Base-by-base conservation (phyloP, 805 yeast species). In the Candida ponderosae region DNA sequence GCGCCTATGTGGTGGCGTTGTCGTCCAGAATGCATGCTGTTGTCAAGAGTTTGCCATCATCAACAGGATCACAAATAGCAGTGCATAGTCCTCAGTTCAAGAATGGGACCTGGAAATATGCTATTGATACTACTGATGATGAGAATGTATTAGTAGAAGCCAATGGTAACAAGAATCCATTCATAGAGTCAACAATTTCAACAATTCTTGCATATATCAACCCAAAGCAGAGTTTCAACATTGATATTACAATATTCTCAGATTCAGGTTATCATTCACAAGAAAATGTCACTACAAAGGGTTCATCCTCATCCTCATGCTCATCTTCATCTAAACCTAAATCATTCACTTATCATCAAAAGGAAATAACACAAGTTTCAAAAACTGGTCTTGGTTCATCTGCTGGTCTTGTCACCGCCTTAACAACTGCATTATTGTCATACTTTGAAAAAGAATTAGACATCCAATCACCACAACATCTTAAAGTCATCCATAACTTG, bases 381-480 rank as follows among this genome's bases (percentile, higher is more conserved):
- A 93, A 93, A 55, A 93, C 98, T 0, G 98, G 98, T 0, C 66
- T 93, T 34, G 98, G 98, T 1, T 87, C 96, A 11, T 87, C 96
- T 24, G 98, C 98, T 0, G 96, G 96, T 0, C 67, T 93, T 40
- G 95, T 86, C 3, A 74, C 94, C 1, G 89, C 83, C 2, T 66
- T 89, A 3, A 75, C 85, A 0, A 72, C 95, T 0, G 82, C 89
- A 0, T 52, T 93, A 33, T 54, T 79, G 7, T 65, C 81, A 5
- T 61, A 65, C 34, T 75, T 71, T 45, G 48, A 50, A 7, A 48
- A 56, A 11, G 38, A 58, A 5, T 53, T 70, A 11, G 61, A 68
- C 38, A 42, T 64, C 3, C 30, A 40, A 0, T 43, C 56, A 7
- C 26, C 33, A 0, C 16, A 34, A 5, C 53, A 56, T 23, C 45